Base-by-base conservation (phyloP, 371 early-diverging fungal species). In the Mucor irregularis region DNA sequence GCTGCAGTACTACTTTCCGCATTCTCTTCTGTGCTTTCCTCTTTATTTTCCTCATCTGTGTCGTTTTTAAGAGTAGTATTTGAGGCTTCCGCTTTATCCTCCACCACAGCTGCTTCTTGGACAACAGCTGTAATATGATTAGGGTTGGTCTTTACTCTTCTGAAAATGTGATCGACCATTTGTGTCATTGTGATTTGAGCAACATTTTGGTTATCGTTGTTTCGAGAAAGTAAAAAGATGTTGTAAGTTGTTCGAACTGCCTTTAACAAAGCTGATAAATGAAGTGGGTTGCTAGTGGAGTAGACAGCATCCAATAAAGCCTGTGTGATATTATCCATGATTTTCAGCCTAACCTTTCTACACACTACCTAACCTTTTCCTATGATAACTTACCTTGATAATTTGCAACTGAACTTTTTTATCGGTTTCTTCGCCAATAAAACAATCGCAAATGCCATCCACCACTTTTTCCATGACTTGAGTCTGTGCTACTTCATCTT, bases 161-260 rank as follows among this genome's bases (percentile, higher is more conserved):
- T 64, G 57, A 93, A 89, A n/a, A 94, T 88, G 38, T 87, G 80
- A 43, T 89, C 85, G 9, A 94, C 87, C 90, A 97, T 97, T 68
- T 97, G 96, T 0, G 88, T 87, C 48, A 97, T 68, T 0, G 94
- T 88, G 5, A 89, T 89, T 63, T 95, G 93, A 1, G 96, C 93
- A 22, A 94, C 80, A 40, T 86, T 90, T 73, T 94, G 94, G 39
- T 89, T 92, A 35, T 81, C 83, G 16, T 83, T 79, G 34, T 85
- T 84, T 37, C 87, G 81, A 6, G 92, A 87, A 38, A 84, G 59
- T 49, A 89, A 71, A 60, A 84, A 90, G 22, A 90, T 85, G 48
- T 86, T 88, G 58, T 84, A 85, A 3, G 84, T 76, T 4, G 90
- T 88, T 47, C 94, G 69, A n/a, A 96, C 84, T 7, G 94, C 90